A percentile compares a stretch with the other conserved stretches of the same genome.
Evolutionary conservation across 1,139 yeast species (phyloP).

Genomic region (Yamadazyma trypodendri): DNA sequence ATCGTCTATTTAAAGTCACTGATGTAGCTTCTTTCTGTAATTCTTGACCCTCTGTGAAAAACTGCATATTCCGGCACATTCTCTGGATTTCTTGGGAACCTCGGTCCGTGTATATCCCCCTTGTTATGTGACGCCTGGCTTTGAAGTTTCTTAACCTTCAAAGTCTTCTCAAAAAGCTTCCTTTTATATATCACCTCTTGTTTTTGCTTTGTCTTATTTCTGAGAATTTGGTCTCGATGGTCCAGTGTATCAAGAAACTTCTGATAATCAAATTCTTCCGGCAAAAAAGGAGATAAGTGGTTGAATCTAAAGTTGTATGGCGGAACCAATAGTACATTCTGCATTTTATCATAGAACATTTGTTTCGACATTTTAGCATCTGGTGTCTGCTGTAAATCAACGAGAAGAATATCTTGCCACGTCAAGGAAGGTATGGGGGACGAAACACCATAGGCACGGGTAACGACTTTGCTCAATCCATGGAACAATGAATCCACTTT

Average conservation of each 20-base stretch:
- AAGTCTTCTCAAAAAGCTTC: slow-evolving; percentile 6
- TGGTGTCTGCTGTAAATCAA: slow-evolving; percentile 7
- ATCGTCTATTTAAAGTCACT: slow-evolving; percentile 4
- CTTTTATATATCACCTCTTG: slow-evolving; percentile 5
- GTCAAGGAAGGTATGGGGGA: slow-evolving; percentile 2
- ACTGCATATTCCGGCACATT: slow-evolving; percentile 6
- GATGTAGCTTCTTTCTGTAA: slow-evolving; percentile 10
- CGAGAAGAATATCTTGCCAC: slow-evolving; percentile 17
- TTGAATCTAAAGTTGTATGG: slow-evolving; percentile 10
- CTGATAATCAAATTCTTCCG: slow-evolving; percentile 5
- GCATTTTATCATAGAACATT: slow-evolving; percentile 11
- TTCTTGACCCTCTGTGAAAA: slow-evolving; percentile 11
- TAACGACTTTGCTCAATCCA: neutral
- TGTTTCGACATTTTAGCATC: neutral
- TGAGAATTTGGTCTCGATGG: neutral
- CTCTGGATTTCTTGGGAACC: slow-evolving; percentile 1
- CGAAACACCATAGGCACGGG: neutral
- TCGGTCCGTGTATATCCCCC: slow-evolving; percentile 7
- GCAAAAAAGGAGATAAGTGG: slow-evolving; percentile 8
- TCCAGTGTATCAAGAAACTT: slow-evolving; percentile 4
- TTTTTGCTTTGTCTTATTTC: slow-evolving; percentile 5
- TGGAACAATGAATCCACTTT: slow-evolving; percentile 17
- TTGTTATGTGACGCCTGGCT: slow-evolving; percentile 9
- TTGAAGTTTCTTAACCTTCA: slow-evolving; percentile 1
- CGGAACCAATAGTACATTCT: slow-evolving; percentile 11